A percentile compares a stretch with the other conserved stretches of the same genome.
Evolutionary conservation across 768 basidiomycete genomes (phyloP).

Genomic region (Xerocomellus intermedius): DNA sequence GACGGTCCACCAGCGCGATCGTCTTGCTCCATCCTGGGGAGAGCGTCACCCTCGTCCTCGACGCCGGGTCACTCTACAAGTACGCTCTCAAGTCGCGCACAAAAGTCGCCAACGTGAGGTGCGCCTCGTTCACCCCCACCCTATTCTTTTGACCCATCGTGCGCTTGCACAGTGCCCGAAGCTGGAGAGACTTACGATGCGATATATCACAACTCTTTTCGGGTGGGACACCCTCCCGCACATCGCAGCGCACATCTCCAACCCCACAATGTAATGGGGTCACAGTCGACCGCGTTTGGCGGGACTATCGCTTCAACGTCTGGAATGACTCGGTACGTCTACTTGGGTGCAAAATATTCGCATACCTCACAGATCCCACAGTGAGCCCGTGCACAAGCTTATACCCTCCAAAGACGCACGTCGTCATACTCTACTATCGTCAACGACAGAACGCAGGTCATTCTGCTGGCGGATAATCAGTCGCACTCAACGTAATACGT

Average conservation of each 20-base stretch:
- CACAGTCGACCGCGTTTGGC: constrained; percentile 64
- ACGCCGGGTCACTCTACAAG: constrained; percentile 65
- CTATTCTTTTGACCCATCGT: constrained; percentile 1
- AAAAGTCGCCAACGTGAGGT: constrained; percentile 71
- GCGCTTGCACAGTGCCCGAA: constrained; percentile 47
- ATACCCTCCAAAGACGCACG: constrained; percentile 26
- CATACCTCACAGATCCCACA: constrained; percentile 13
- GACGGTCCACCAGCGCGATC: constrained; percentile 49
- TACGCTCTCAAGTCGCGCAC: constrained; percentile 66
- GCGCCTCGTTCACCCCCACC: constrained; percentile 25
- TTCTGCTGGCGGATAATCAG: constrained; percentile 30
- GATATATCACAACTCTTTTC: constrained; percentile 60
- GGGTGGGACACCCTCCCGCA: constrained; percentile 32
- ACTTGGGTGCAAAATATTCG: background rate
- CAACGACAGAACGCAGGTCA: constrained; percentile 28
- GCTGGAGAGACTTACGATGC: constrained; percentile 65
- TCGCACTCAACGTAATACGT: constrained; percentile 30
- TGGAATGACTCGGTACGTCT: constrained; percentile 51
- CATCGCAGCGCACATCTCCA: constrained; percentile 33
- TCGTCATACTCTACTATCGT: constrained; percentile 29
- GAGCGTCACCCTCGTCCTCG: constrained; percentile 62
- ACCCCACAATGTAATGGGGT: constrained; percentile 49
- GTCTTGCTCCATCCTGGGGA: constrained; percentile 62
- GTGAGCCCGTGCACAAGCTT: constrained; percentile 18
- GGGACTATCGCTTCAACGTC: constrained; percentile 62